Conservation (phyloP, 345 rosid genomes). For the Reutealis trisperma region DNA sequence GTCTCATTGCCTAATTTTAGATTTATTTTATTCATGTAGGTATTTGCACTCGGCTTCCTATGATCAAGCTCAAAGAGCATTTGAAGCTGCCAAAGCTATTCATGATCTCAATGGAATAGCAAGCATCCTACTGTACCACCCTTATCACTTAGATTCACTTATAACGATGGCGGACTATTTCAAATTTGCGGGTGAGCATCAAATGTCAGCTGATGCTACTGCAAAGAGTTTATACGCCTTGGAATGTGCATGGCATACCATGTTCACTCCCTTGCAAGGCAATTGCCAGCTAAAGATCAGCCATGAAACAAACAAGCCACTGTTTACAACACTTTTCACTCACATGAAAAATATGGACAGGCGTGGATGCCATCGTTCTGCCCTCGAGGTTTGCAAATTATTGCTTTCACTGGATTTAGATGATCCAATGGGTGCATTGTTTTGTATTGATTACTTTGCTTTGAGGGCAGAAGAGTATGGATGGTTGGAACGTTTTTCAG, state of each 20-base stretch:
- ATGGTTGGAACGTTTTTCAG: conserved; percentile 79
- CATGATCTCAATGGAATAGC: conserved; percentile 86
- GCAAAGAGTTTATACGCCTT: conserved; percentile 77
- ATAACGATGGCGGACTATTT: conserved; percentile 91
- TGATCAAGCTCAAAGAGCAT: conserved; percentile 68
- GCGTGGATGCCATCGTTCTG: conserved; percentile 92
- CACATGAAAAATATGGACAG: conserved; percentile 89
- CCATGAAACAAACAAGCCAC: conserved; percentile 78
- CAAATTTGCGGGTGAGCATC: conserved; percentile 77
- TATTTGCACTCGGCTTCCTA: conserved; percentile 61
- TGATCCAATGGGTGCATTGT: conserved; percentile 85
- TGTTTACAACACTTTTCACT: conserved; percentile 69
- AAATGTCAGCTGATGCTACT: conserved; percentile 80
- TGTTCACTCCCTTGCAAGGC: conserved; percentile 72
- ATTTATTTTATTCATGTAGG: conserved; percentile 33
- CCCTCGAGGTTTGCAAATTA: conserved; percentile 84
- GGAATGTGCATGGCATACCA: conserved; percentile 91
- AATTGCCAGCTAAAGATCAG: conserved; percentile 68
- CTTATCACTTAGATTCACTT: conserved; percentile 90
- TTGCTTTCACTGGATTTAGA: conserved; percentile 75
- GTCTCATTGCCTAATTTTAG: conserved; percentile 6
- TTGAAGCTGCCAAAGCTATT: conserved; percentile 80
- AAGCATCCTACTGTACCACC: conserved; percentile 59
- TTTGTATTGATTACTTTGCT: conserved; percentile 86
- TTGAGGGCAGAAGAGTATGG: conserved; percentile 80